Conservation (phyloP, 2,329 filamentous ascomycete species). For the Fusarium sp. region DNA sequence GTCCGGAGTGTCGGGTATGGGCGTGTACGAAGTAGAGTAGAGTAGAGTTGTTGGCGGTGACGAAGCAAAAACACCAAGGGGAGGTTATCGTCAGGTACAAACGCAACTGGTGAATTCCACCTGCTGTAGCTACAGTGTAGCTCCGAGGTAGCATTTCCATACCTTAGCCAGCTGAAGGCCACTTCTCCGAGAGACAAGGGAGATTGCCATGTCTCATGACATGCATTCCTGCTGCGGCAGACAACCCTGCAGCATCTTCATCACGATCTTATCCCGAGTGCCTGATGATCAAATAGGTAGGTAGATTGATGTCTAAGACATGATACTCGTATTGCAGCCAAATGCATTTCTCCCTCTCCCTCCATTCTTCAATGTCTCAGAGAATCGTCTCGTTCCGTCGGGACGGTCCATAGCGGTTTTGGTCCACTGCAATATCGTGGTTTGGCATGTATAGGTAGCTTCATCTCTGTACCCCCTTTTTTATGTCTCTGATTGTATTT, state of each 20-base stretch:
- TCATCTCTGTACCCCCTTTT: slow-evolving; percentile 5
- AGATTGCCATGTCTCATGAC: background rate
- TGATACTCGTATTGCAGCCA: background rate
- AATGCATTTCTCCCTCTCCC: slow-evolving; percentile 11
- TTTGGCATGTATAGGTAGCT: background rate
- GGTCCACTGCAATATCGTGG: background rate
- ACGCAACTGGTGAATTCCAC: background rate
- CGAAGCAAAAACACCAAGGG: slow-evolving; percentile 14
- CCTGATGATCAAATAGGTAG: background rate
- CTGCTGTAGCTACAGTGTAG: background rate
- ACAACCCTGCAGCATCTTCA: background rate
- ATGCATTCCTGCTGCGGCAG: background rate
- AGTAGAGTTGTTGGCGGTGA: background rate
- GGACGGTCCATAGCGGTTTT: slow-evolving; percentile 18
- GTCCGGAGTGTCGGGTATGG: background rate
- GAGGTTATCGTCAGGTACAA: background rate
- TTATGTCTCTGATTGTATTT: background rate
- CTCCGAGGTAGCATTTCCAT: background rate
- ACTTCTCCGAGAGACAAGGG: background rate
- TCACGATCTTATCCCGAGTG: background rate
- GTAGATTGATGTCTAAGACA: slow-evolving; percentile 17
- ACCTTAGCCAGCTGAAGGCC: slow-evolving; percentile 2
- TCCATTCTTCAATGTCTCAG: slow-evolving; percentile 14
- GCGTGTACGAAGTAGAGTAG: background rate
- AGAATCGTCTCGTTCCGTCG: slow-evolving; percentile 20